Evolutionary conservation across 345 rosid species (phyloP).

Genomic region (Tarenaya hassleriana): DNA sequence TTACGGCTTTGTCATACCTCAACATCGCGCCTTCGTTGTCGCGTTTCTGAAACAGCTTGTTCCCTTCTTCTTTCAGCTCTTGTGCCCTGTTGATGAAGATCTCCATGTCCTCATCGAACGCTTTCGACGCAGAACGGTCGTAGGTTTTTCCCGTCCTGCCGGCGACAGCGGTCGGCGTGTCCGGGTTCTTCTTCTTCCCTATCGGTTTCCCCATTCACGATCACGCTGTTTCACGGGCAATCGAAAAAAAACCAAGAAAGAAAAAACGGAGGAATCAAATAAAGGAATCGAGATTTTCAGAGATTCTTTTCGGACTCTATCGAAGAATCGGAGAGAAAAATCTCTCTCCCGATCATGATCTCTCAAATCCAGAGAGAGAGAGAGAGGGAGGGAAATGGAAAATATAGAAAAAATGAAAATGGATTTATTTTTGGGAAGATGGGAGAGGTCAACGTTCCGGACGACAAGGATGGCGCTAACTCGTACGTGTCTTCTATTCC

Average conservation of each 20-base stretch:
- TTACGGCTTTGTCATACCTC: slow-evolving; percentile 85
- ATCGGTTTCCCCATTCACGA: slow-evolving; percentile 80
- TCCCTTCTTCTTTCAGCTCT: slow-evolving; percentile 98
- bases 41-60: slow-evolving; percentile 64
- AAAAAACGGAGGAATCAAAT: slow-evolving; percentile 9
- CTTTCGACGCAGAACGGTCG: slow-evolving; percentile 51
- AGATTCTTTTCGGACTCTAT: slow-evolving; percentile 3
- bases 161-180: slow-evolving; percentile 28
- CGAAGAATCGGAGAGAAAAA: background rate
- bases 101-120: slow-evolving; percentile 88
- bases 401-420: too few relatives aligned
- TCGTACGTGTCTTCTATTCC: too few relatives aligned
- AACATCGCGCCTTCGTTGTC: slow-evolving; percentile 98
- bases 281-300: slow-evolving; percentile 8
- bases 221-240: background rate
- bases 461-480: too few relatives aligned
- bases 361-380: slow-evolving; percentile 7
- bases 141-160: slow-evolving; percentile 38
- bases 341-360: background rate
- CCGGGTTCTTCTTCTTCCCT: slow-evolving; percentile 69
- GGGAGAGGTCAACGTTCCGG: too few relatives aligned
- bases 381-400: too few relatives aligned
- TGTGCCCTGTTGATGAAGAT: slow-evolving; percentile 80
- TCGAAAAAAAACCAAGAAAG: background rate
- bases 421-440: too few relatives aligned